These are phyloP conservation scores for Plasmodium fragile DNA, from an alignment of 169 alveolate genomes.

Conservation along the genomic window DNA sequence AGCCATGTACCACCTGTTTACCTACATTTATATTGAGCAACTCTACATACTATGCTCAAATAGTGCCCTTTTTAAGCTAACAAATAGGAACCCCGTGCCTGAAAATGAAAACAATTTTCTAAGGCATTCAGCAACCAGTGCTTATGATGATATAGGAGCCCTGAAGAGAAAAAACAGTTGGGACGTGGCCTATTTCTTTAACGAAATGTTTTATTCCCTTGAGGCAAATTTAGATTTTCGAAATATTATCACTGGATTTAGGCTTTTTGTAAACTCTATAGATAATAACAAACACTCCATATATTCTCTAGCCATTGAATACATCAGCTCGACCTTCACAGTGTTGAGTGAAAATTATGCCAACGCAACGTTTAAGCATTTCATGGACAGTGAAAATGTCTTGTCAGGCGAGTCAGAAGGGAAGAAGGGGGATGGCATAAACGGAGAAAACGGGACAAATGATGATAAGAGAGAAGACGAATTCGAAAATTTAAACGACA, in stretches of 20 bases:
- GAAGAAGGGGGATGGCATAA: not conserved
- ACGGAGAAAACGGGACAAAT: not conserved
- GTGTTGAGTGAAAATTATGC: slow-evolving; percentile 31
- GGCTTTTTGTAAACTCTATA: slow-evolving; percentile 48
- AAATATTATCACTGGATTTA: slow-evolving; percentile 68
- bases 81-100: slow-evolving; percentile 2
- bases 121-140: not conserved
- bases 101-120: not conserved
- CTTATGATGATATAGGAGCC: not conserved
- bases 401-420: not conserved
- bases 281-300: slow-evolving; percentile 59
- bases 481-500: slow-evolving; percentile 16
- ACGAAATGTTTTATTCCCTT: slow-evolving; percentile 28
- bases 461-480: not conserved
- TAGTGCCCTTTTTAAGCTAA: slow-evolving; percentile 35
- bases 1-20: slow-evolving; percentile 64
- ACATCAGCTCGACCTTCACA: slow-evolving; percentile 50
- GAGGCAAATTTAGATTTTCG: slow-evolving; percentile 54
- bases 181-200: slow-evolving; percentile 44
- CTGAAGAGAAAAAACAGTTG: slow-evolving; percentile 44
- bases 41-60: slow-evolving; percentile 56
- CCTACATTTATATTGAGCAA: slow-evolving; percentile 76
- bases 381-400: slow-evolving; percentile 44
- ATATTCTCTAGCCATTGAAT: slow-evolving; percentile 37
- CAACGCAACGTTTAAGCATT: slow-evolving; percentile 60